Conservation (phyloP, 1,284 basidiomycete genomes). For the Puccinia polysora region DNA sequence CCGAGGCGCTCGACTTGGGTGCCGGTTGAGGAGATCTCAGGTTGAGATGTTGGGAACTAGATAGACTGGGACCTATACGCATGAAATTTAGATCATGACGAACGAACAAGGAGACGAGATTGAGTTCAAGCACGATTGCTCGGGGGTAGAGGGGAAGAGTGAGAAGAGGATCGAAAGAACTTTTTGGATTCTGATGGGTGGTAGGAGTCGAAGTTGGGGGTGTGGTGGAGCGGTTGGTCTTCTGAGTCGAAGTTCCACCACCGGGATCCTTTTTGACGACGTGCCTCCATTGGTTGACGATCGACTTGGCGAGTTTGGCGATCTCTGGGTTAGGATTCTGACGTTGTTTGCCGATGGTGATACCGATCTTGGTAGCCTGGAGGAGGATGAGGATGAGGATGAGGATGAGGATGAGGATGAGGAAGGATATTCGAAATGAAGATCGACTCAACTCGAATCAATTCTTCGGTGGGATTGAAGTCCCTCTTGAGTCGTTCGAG, state of each 20-base stretch:
- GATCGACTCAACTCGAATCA: slow-evolving; percentile 32
- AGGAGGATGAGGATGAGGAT: not conserved
- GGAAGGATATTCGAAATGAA: not conserved
- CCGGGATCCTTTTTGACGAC: slow-evolving; percentile 24
- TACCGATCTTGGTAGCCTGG: slow-evolving; percentile 36
- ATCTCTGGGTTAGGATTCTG: slow-evolving; percentile 34
- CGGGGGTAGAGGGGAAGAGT: not conserved
- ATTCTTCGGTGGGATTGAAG: slow-evolving; percentile 30
- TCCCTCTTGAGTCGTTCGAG: slow-evolving; percentile 24
- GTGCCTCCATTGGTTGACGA: slow-evolving; percentile 31
- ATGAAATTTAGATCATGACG: too few relatives aligned
- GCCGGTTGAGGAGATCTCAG: slow-evolving; percentile 9
- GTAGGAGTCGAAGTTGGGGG: not conserved
- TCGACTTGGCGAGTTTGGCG: slow-evolving; percentile 35
- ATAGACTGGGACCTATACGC: slow-evolving; percentile 15
- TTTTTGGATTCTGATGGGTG: slow-evolving; percentile 16
- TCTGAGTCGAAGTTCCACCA: not conserved
- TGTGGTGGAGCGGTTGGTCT: not conserved
- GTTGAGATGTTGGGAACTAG: not conserved
- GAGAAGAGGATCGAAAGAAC: not conserved
- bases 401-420: not conserved
- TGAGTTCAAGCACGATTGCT: not conserved
- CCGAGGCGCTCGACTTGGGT: not conserved
- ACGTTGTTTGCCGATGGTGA: slow-evolving; percentile 34
- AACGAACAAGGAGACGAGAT: not conserved